These are phyloP conservation scores for Magnolia changhungtana DNA, from an alignment of 164 flowering plant species.

Conservation along the genomic window DNA sequence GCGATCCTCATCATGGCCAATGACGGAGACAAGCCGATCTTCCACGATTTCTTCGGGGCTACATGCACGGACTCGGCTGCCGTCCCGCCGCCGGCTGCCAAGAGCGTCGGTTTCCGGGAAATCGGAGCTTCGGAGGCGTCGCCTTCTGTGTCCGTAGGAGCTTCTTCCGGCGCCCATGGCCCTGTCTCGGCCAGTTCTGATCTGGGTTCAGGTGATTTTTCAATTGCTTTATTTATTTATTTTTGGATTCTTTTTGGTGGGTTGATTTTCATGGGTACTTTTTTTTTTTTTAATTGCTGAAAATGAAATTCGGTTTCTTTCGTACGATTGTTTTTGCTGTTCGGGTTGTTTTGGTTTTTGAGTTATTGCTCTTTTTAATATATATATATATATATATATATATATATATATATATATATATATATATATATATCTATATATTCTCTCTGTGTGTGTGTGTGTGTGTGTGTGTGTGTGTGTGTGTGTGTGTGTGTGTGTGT, in stretches of 20 bases:
- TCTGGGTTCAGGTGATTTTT: conserved; percentile 17
- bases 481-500: background rate
- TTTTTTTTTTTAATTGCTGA: background rate
- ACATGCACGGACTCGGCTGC: conserved; percentile 9
- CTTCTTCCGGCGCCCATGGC: conserved; percentile 15
- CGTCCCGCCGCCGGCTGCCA: background rate
- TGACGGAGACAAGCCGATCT: conserved; percentile 16
- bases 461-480: no score
- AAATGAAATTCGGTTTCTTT: background rate
- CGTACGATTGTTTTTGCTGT: background rate
- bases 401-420: no score
- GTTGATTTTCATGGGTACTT: background rate
- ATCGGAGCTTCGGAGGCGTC: conserved; percentile 4
- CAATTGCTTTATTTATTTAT: background rate
- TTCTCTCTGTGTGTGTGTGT: no score
- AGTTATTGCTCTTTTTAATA: background rate
- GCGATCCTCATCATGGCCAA: conserved; percentile 18
- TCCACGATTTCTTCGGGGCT: conserved; percentile 22
- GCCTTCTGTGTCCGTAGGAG: conserved; percentile 10
- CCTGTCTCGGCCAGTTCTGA: conserved; percentile 16
- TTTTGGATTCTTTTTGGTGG: background rate
- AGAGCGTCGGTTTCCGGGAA: background rate
- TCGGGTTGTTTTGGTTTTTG: background rate
- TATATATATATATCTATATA: no score
- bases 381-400: no score